Evolutionary conservation across 805 yeast species (phyloP).

Genomic region (Nakazawaea molendinolei): DNA sequence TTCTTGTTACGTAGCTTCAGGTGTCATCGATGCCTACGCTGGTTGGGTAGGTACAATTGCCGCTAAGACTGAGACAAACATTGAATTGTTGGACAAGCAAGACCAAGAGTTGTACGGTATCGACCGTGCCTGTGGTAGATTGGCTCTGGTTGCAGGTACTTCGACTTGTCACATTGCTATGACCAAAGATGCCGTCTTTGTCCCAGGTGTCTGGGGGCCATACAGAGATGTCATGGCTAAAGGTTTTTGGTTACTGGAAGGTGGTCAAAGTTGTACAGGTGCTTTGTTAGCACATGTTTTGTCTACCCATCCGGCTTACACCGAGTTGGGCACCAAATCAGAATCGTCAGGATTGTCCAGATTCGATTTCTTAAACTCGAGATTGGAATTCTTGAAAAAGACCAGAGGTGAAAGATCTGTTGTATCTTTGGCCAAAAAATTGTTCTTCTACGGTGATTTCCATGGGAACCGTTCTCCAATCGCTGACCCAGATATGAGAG

Average conservation of each 20-base stretch:
- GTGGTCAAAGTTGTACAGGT: conserved; percentile 98
- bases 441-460: conserved; percentile 92
- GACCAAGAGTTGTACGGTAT: conserved; percentile 41
- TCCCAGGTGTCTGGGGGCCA: conserved; percentile 98
- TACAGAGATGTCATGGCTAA: conserved; percentile 90
- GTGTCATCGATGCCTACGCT: conserved; percentile 96
- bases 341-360: conserved; percentile 64
- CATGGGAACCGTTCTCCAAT: conserved; percentile 98
- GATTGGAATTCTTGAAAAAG: conserved; percentile 58
- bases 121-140: conserved; percentile 66
- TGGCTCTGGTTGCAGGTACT: conserved; percentile 98
- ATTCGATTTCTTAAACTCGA: conserved; percentile 77
- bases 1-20: conserved; percentile 82
- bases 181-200: conserved; percentile 80
- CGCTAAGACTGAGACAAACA: conserved; percentile 61
- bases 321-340: conserved; percentile 61
- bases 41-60: conserved; percentile 99
- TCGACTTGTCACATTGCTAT: conserved; percentile 94
- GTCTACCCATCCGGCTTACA: conserved; percentile 81
- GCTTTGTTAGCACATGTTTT: conserved; percentile 85
- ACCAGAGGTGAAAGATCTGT: conserved; percentile 61
- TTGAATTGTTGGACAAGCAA: conserved; percentile 43
- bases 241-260: conserved; percentile 93
- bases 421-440: conserved; percentile 72
- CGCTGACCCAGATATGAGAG: conserved; percentile 91